Base-by-base conservation (phyloP, 805 yeast genomes). In the Yarrowia deformans region DNA sequence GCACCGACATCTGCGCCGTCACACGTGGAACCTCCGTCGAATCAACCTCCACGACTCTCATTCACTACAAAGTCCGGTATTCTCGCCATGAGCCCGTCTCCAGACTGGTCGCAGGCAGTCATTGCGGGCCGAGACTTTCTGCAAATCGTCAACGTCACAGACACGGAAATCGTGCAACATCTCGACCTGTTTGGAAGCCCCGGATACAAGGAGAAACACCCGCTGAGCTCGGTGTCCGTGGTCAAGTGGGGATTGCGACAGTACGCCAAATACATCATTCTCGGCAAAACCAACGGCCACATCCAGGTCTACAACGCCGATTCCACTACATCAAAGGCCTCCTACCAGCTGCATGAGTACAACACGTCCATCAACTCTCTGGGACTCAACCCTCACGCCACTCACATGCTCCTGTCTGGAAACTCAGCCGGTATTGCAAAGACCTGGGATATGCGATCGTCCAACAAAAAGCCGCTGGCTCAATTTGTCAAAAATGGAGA, bases 401-500 rank as follows among this genome's bases (percentile, higher is more conserved):
- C 86, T 0, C 79, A 87, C 71, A 71, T 88, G 6, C 79, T 93
- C 2, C 87, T 90, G 0, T 84, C 92, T 2, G 97, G 96, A 0
- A 89, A 91, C 35, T 84, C 84, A 45, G 91, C 89, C 72, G 97
- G 97, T 0, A 87, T 85, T 64, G 86, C 90, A 12, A 84, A 88
- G 67, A 77, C 92, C 1, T 93, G 97, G 98, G 98, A 93, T 76
- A 81, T 91, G 32, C 81, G 98, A 68, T 83, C 71, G 81, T 84
- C 67, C 84, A 86, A 61, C 10, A 55, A 69, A 52, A 84, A 80
- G 73, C 87, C 90, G 23, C 80, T 80, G 29, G 71, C 82, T 66
- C 83, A 87, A 9, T 83, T 90, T 70, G 79, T 80, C 64, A 87
- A 90, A 18, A 87, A 87, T 58, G 86, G 91, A 1, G 98, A 92